Conservation (phyloP, 2,329 filamentous ascomycete genomes). For the Elsinoe arachidis region DNA sequence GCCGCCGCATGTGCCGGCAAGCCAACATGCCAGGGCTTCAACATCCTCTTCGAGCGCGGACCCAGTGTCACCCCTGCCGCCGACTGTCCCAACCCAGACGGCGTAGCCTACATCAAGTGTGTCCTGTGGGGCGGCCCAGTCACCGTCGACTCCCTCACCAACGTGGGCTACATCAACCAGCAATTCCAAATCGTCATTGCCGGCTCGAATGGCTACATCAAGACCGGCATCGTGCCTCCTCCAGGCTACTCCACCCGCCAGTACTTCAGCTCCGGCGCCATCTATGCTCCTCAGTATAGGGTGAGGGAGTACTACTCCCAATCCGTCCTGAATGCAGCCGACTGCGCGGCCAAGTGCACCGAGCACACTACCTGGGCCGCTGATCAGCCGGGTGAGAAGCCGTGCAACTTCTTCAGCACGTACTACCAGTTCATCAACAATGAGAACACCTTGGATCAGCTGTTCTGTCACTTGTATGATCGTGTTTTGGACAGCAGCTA, state of each 20-base stretch:
- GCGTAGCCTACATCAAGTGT: conserved; percentile 17
- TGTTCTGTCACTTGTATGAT: conserved; percentile 25
- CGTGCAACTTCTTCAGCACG: conserved; percentile 29
- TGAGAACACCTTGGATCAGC: conserved; percentile 15
- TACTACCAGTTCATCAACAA: conserved; percentile 25
- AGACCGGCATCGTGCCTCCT: conserved; percentile 21
- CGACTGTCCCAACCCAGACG: conserved; percentile 14
- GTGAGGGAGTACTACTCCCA: conserved; percentile 19
- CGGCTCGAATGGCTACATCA: conserved; percentile 25
- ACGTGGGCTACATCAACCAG: conserved; percentile 17
- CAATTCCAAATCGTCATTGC: conserved; percentile 27
- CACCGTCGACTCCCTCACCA: conserved; percentile 12
- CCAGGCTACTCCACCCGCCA: conserved; percentile 18
- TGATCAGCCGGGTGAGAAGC: not conserved
- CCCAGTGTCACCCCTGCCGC: conserved; percentile 17
- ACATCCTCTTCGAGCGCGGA: conserved; percentile 17
- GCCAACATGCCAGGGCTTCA: conserved; percentile 13
- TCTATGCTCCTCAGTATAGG: conserved; percentile 25
- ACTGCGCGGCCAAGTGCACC: conserved; percentile 23
- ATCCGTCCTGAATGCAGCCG: conserved; percentile 22
- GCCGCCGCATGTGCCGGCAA: conserved; percentile 4
- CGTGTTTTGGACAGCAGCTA: conserved; percentile 19
- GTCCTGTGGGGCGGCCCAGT: conserved; percentile 17
- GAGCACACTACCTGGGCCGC: conserved; percentile 4
- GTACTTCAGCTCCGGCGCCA: conserved; percentile 22